Conservation (phyloP, 148 eudicot species). For the Vaccinium myrtillus region DNA sequence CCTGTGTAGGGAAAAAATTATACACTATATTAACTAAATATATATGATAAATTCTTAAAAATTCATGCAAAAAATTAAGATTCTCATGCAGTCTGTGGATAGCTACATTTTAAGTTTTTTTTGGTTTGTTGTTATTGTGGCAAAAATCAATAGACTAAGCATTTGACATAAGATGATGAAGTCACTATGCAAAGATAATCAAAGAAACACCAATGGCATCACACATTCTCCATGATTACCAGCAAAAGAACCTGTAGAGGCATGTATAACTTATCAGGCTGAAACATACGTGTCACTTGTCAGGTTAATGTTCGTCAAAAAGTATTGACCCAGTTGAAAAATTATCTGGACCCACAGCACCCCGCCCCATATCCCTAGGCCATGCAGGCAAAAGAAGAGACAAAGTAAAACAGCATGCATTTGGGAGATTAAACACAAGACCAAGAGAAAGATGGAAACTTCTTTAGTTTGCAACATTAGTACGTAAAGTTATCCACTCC, state of each 20-base stretch:
- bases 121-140: too few species aligned
- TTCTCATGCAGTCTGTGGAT: neutral
- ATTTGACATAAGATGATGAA: neutral
- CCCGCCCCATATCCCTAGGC: neutral
- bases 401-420: neutral
- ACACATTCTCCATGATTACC: neutral
- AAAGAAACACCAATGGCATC: neutral
- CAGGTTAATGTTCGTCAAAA: neutral
- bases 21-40: neutral
- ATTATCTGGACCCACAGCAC: neutral
- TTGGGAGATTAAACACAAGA: neutral
- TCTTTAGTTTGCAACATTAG: neutral
- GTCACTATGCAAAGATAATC: neutral
- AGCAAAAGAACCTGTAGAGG: neutral
- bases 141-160: neutral
- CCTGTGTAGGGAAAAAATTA: constrained; percentile 41
- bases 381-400: neutral
- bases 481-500: neutral
- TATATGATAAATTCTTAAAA: neutral
- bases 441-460: neutral
- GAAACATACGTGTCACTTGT: neutral
- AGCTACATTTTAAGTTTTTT: neutral
- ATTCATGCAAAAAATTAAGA: neutral
- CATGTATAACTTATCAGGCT: neutral
- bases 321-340: neutral